Evolutionary conservation across 2,329 filamentous ascomycete genomes (phyloP), one percentile per base, ranked within the genome.

Genomic region (Aaosphaeria arxii): DNA sequence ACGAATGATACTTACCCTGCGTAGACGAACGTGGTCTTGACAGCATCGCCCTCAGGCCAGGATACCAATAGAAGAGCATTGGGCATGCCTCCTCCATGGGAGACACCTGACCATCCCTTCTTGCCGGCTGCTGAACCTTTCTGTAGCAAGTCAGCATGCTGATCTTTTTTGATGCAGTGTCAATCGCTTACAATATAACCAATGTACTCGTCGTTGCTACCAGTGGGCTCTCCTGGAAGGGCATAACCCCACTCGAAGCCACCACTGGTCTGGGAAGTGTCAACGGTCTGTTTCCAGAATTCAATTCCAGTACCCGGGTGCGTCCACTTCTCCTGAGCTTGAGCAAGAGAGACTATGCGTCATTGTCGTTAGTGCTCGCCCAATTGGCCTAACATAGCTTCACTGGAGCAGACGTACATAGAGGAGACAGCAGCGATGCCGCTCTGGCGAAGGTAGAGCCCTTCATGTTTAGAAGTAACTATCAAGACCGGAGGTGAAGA

Each of bases 81-180:
- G 39, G 64, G 54, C 68, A 71, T 71, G n/a, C 59, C 61, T 40
- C 65, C 66, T 9, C 51, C 54, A 46, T 71, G 68, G 43, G 64
- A 69, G 53, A 71, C 48, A 49, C 68, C 68, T n/a, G 65, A 62
- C 59, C 64, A 71, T 51, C 68, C 68, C 42, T 67, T 61, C 41
- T 55, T 55, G 28, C 56, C 54, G 6, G 55, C 40, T 36, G 62
- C 52, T 4, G 67, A 59, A 42, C 67, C 67, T 56, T 62, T 57
- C 62, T 68, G 40, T 4, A 6, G 6, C 6, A 7, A 29, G 43
- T 48, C 13, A 47, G 40, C 28, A 28, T 24, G 17, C 17, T 24
- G 17, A 24, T 24, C 17, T 3, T 24, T 24, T 24, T 24, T 24
- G 17, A 24, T 24, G 17, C 17, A 2, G 17, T 24, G 17, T 24